These are phyloP conservation scores for Monosporascus cannonballus DNA, from an alignment of 2,329 filamentous ascomycete genomes.

Conservation along the genomic window DNA sequence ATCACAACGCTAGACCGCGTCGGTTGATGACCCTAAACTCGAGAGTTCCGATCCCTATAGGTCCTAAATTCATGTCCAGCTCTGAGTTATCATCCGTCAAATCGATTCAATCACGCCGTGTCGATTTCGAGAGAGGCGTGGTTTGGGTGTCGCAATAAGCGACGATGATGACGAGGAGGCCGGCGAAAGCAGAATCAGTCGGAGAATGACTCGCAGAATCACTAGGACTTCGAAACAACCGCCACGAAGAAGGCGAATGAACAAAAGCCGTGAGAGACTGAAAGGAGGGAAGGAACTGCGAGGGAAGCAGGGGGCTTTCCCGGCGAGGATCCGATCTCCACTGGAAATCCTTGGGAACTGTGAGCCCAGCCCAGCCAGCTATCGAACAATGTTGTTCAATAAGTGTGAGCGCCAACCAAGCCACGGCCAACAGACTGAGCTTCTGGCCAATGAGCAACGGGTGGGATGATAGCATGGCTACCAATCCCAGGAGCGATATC, in stretches of 20 bases:
- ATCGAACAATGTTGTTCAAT: background rate
- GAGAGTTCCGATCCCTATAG: constrained; percentile 6
- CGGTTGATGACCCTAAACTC: constrained; percentile 10
- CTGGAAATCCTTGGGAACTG: too few relatives aligned
- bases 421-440: background rate
- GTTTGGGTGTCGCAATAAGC: background rate
- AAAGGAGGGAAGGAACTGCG: background rate
- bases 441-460: background rate
- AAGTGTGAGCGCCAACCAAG: background rate
- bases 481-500: background rate
- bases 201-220: background rate
- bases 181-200: background rate
- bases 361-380: background rate
- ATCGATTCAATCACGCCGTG: too few relatives aligned
- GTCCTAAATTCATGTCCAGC: background rate
- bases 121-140: too few relatives aligned
- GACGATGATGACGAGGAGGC: background rate
- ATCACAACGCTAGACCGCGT: constrained; percentile 6
- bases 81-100: background rate
- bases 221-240: background rate
- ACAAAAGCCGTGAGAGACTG: background rate
- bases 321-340: too few relatives aligned
- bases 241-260: too few relatives aligned
- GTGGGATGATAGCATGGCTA: background rate
- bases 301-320: background rate